A percentile compares a stretch with the other conserved stretches of the same genome.
These are phyloP conservation scores for Macadamia integrifolia DNA, from an alignment of 164 flowering plant genomes.

Conservation along the genomic window DNA sequence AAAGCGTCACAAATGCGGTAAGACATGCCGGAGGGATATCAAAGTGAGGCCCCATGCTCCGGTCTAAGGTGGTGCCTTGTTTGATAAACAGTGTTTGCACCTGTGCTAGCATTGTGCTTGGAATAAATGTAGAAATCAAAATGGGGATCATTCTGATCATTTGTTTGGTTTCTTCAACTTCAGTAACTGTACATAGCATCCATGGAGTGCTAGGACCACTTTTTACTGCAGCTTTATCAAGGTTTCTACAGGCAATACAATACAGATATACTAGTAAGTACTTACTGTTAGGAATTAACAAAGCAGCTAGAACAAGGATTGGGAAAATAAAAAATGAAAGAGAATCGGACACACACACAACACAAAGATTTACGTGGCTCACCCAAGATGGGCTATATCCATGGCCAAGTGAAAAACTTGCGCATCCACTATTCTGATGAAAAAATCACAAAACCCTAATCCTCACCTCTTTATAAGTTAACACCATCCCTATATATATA, in stretches of 20 bases:
- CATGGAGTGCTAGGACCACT: slow-evolving; percentile 31
- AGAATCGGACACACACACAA: too few relatives aligned
- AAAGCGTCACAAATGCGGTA: slow-evolving; percentile 39
- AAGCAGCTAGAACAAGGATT: too few relatives aligned
- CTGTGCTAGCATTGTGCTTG: slow-evolving; percentile 39
- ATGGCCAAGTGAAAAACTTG: too few relatives aligned
- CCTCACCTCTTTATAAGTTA: too few relatives aligned
- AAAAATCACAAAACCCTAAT: too few relatives aligned
- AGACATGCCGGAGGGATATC: slow-evolving; percentile 62
- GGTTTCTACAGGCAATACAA: slow-evolving; percentile 29
- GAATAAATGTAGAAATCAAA: slow-evolving; percentile 28
- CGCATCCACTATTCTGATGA: too few relatives aligned
- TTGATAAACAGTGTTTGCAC: slow-evolving; percentile 47
- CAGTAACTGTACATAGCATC: slow-evolving; percentile 52
- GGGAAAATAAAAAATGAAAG: too few relatives aligned
- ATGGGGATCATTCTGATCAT: slow-evolving; percentile 62
- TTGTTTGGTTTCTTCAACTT: slow-evolving; percentile 63
- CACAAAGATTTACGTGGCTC: too few relatives aligned
- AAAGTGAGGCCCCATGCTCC: slow-evolving; percentile 48
- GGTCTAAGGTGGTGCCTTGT: slow-evolving; percentile 47
- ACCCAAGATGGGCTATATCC: too few relatives aligned
- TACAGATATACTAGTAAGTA: neutral
- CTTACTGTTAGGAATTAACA: too few relatives aligned
- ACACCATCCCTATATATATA: too few relatives aligned
- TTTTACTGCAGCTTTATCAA: slow-evolving; percentile 56